These are phyloP conservation scores for Pontederia paniculata DNA, from an alignment of 176 grass and related monocot genomes.

Conservation along the genomic window DNA sequence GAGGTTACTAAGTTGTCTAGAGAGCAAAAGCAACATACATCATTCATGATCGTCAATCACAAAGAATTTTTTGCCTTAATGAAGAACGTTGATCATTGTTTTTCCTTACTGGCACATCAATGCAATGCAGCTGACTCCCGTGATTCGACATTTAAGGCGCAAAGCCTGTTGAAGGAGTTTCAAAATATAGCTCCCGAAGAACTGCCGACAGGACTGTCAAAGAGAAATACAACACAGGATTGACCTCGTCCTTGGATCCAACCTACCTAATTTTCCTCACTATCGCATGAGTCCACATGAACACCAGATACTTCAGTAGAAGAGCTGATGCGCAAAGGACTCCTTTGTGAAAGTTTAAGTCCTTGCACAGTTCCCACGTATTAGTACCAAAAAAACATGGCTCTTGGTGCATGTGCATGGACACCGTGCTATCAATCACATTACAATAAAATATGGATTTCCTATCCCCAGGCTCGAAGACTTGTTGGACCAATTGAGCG, in stretches of 20 bases:
- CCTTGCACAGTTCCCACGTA: neutral
- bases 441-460: neutral
- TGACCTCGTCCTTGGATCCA: neutral
- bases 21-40: too few relatives aligned
- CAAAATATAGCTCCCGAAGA: neutral
- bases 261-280: neutral
- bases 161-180: neutral
- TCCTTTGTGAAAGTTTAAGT: neutral
- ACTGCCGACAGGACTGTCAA: neutral
- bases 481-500: neutral
- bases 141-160: too few relatives aligned
- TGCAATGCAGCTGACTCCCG: too few relatives aligned
- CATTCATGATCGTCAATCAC: too few relatives aligned
- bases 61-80: too few relatives aligned
- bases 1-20: too few relatives aligned
- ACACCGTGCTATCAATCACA: neutral
- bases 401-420: neutral
- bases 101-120: too few relatives aligned
- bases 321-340: neutral
- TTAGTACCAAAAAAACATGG: neutral
- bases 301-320: neutral
- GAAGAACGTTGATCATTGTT: too few relatives aligned
- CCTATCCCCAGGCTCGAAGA: neutral
- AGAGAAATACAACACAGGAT: neutral
- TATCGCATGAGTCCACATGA: neutral